These are phyloP conservation scores for Monotropa hypopitys DNA, from an alignment of 179 eudicot genomes.

Conservation along the genomic window DNA sequence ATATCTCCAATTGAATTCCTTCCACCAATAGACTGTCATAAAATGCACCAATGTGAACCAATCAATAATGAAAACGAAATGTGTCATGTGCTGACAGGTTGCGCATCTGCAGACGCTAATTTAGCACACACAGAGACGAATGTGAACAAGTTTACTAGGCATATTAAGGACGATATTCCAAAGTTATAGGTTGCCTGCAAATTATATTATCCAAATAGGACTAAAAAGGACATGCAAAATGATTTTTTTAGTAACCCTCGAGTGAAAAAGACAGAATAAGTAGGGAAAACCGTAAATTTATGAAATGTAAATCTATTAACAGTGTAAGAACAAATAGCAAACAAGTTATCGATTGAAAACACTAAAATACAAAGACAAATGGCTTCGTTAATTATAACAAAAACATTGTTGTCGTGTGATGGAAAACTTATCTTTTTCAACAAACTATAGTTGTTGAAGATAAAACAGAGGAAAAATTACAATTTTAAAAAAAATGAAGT, in stretches of 20 bases:
- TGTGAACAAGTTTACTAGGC: not conserved
- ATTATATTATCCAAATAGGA: not conserved
- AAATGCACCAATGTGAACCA: not conserved
- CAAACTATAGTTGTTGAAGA: not conserved
- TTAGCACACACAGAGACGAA: not conserved
- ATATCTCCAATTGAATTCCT: conserved; percentile 41
- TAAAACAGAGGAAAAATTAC: not conserved
- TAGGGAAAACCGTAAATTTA: not conserved
- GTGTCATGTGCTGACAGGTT: not conserved
- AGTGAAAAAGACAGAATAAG: not conserved
- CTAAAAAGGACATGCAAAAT: not conserved
- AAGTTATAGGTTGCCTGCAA: not conserved
- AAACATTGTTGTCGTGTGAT: too few relatives aligned
- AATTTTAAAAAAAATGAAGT: not conserved
- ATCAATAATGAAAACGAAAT: not conserved
- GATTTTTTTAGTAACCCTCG: not conserved
- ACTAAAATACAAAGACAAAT: not conserved
- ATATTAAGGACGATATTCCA: conserved; percentile 1
- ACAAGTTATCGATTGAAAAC: not conserved
- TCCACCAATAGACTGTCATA: conserved; percentile 42
- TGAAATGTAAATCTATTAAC: not conserved
- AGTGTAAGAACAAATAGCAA: not conserved
- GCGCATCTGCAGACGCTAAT: not conserved
- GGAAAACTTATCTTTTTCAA: too few relatives aligned
- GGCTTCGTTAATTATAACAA: not conserved